phyloP scores from a whole-genome alignment of 169 alveolate genomes.

The Toxoplasma gondii region DNA sequence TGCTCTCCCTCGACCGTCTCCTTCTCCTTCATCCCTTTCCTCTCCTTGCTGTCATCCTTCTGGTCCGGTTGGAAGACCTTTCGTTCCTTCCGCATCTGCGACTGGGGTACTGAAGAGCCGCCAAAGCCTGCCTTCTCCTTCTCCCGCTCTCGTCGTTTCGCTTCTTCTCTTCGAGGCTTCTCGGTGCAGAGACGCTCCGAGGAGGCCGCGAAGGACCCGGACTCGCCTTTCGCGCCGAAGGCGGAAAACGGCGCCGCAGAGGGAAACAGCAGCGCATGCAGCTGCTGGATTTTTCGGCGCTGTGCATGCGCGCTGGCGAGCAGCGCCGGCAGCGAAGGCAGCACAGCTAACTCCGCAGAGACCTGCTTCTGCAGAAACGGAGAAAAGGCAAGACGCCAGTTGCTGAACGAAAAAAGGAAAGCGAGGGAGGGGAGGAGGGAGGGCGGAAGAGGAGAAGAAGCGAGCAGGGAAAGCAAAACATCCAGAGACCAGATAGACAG shows the following conservation, averaged over 20 bases:
- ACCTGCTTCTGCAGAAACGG: background rate
- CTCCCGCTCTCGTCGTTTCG: background rate
- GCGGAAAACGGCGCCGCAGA: background rate
- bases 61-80: background rate
- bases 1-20: too few species aligned
- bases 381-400: background rate
- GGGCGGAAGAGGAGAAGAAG: background rate
- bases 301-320: background rate
- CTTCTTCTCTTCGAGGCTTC: background rate
- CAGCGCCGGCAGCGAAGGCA: background rate
- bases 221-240: background rate
- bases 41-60: background rate
- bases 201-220: background rate
- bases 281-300: background rate
- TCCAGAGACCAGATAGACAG: background rate
- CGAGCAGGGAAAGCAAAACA: background rate
- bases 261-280: background rate
- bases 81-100: too few species aligned
- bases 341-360: background rate
- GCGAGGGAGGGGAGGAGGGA: background rate
- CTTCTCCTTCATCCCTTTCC: background rate
- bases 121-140: background rate
- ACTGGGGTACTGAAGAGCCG: too few species aligned
- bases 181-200: background rate
- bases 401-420: too few species aligned